These are phyloP conservation scores for Rhizophlyctis rosea DNA, from an alignment of 192 early-diverging fungal genomes.

Conservation along the genomic window DNA sequence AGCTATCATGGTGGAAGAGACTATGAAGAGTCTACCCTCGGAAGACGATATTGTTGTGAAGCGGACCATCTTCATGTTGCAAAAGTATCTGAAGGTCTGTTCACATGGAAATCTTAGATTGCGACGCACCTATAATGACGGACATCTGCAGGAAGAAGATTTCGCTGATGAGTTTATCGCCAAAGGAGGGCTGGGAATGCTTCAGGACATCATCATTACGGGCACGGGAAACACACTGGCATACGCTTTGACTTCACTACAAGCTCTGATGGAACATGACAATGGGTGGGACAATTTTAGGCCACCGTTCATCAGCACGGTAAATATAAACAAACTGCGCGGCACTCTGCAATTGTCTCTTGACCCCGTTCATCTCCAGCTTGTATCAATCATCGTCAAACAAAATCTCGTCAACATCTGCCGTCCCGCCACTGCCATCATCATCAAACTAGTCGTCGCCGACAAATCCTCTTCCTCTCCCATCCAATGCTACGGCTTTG, in stretches of 20 bases:
- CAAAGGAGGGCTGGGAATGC: constrained; percentile 49
- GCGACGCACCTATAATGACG: neutral
- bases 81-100: constrained; percentile 60
- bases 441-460: constrained; percentile 59
- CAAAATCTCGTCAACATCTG: constrained; percentile 69
- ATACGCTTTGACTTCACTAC: constrained; percentile 63
- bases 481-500: constrained; percentile 48
- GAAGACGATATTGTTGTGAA: constrained; percentile 52
- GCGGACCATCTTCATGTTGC: constrained; percentile 57
- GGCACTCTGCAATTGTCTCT: neutral
- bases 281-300: constrained; percentile 57
- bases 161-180: constrained; percentile 63
- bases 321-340: constrained; percentile 13
- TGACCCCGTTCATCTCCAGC: constrained; percentile 19
- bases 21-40: constrained; percentile 19
- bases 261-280: constrained; percentile 66
- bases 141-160: constrained; percentile 51
- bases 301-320: constrained; percentile 48
- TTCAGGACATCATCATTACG: constrained; percentile 59
- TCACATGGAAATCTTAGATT: neutral
- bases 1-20: constrained; percentile 19
- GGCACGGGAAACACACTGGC: constrained; percentile 63
- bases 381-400: constrained; percentile 55
- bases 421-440: constrained; percentile 66
- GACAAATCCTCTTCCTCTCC: constrained; percentile 29